A percentile compares a stretch with the other conserved stretches of the same genome.
phyloP scores from a whole-genome alignment of 2,329 filamentous ascomycete genomes.

The Madurella fahalii region DNA sequence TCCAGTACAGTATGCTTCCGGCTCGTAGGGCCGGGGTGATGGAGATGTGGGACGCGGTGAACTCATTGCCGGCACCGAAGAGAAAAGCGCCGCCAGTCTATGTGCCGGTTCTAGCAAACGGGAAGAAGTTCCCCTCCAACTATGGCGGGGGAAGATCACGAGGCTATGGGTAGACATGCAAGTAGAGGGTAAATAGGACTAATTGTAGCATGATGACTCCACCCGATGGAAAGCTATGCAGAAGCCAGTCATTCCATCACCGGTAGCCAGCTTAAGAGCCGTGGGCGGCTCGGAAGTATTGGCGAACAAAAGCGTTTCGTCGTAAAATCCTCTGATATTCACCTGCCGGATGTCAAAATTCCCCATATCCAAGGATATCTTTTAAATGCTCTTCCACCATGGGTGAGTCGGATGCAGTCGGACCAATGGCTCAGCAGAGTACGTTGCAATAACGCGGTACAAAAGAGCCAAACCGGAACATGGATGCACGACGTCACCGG shows the following conservation, averaged over 20 bases:
- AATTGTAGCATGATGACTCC: not conserved
- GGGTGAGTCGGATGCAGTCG: not conserved
- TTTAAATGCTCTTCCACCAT: not conserved
- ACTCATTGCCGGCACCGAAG: conserved; percentile 42
- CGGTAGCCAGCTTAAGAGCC: too few species aligned
- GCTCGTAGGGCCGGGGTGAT: conserved; percentile 71
- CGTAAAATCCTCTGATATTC: too few species aligned
- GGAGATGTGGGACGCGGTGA: conserved; percentile 79
- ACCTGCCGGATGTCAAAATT: too few species aligned
- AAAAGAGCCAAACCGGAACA: not conserved
- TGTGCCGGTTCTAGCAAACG: conserved; percentile 33
- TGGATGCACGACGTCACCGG: not conserved
- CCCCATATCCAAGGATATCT: not conserved
- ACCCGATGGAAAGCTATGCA: not conserved
- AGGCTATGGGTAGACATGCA: conserved; percentile 9
- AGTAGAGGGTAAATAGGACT: not conserved
- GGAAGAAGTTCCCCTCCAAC: conserved; percentile 23
- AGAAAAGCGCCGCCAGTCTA: conserved; percentile 38
- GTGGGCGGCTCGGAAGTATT: too few species aligned
- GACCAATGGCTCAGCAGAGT: not conserved
- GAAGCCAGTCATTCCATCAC: too few species aligned
- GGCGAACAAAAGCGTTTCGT: too few species aligned
- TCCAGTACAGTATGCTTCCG: conserved; percentile 98
- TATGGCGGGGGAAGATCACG: conserved; percentile 20
- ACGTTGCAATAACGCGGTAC: not conserved